Percentiles rank a stretch among this genome's conserved stretches.
Evolutionary conservation across 305 asterid species (phyloP).

Genomic region (Solanum hybrid): DNA sequence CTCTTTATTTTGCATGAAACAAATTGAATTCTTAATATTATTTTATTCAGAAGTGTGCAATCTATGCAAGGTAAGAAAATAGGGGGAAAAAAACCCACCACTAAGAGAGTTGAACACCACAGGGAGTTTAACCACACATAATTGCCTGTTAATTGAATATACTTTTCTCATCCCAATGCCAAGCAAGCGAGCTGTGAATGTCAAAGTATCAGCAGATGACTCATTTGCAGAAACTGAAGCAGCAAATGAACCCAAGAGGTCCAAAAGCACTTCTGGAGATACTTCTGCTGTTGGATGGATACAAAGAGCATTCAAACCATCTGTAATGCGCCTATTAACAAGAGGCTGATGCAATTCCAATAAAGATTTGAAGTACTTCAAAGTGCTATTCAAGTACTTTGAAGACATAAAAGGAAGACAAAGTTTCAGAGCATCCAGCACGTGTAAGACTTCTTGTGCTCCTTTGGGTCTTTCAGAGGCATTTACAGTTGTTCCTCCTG

Average conservation of each 20-base stretch:
- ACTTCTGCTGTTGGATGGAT: conserved; percentile 49
- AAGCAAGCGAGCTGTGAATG: conserved; percentile 71
- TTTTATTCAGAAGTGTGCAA: neutral
- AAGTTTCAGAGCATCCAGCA: conserved; percentile 71
- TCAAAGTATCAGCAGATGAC: conserved; percentile 70
- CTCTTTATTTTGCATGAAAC: neutral
- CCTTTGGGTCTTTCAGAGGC: conserved; percentile 54
- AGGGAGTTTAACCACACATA: conserved; percentile 83
- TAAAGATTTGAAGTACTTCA: conserved; percentile 68
- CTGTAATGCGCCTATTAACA: conserved; percentile 65
- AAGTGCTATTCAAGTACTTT: conserved; percentile 41
- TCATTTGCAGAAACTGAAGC: conserved; percentile 39
- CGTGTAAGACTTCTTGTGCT: conserved; percentile 67
- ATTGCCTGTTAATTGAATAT: conserved; percentile 49
- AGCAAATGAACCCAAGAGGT: conserved; percentile 66
- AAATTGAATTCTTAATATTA: neutral
- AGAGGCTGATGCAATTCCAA: conserved; percentile 56
- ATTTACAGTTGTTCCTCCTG: conserved; percentile 58
- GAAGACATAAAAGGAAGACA: conserved; percentile 71
- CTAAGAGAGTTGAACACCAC: conserved; percentile 56
- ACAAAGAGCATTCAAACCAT: conserved; percentile 59
- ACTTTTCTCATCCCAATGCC: conserved; percentile 75
- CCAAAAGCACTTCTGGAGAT: conserved; percentile 60
- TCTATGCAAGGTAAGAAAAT: neutral
- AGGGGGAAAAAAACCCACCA: conserved; percentile 5